Base-by-base conservation (phyloP, 2,329 filamentous ascomycete genomes). In the Xylariaceae sp. region DNA sequence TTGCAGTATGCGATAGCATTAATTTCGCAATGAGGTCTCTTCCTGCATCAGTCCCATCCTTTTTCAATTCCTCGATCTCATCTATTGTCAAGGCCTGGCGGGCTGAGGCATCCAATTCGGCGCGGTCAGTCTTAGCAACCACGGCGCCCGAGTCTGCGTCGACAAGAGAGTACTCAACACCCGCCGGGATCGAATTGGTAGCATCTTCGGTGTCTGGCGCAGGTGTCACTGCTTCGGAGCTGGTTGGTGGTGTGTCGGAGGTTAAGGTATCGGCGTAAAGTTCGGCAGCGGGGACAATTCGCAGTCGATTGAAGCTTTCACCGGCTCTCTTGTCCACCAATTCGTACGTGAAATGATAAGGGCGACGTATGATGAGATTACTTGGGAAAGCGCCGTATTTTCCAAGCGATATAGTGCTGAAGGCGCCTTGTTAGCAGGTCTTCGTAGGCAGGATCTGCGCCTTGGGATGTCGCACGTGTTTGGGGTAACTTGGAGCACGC, bases 1-100 rank as follows among this genome's bases (percentile, higher is more conserved):
- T 80, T 1, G 87, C 89, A 16, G 89, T 86, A 70, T 99, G 94
- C 41, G 91, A 94, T 31, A 91, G 80, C 71, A 99, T 82, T 22
- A 99, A 84, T 72, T 92, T 96, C n/a, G 89, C 87, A 58, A 99
- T 94, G 44, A 99, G 81, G 47, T 96, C 92, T 68, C 89, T 88
- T 12, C 92, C 93, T 0, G 90, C 89, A 5, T 86, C 86, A 3
- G 86, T 84, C 11, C 87, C 88, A 51, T 90, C 83, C 12, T 78
- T 87, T 61, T 87, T 87, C 3, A 84, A 86, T 47, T 84, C 87
- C 44, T 92, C 88, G 17, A 90, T 90, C 60, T 86, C 92, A 19
- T 81, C 84, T 22, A 88, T 81, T 0, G 86, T 87, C 16, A 99
- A 75, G 6, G 84, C 89, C 73, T 99, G 94, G 42, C 90, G 76